Percentiles rank a stretch among this genome's conserved stretches.
Evolutionary conservation across 495 filamentous ascomycete genomes (phyloP).

Genomic region (Penicillium turbatum): DNA sequence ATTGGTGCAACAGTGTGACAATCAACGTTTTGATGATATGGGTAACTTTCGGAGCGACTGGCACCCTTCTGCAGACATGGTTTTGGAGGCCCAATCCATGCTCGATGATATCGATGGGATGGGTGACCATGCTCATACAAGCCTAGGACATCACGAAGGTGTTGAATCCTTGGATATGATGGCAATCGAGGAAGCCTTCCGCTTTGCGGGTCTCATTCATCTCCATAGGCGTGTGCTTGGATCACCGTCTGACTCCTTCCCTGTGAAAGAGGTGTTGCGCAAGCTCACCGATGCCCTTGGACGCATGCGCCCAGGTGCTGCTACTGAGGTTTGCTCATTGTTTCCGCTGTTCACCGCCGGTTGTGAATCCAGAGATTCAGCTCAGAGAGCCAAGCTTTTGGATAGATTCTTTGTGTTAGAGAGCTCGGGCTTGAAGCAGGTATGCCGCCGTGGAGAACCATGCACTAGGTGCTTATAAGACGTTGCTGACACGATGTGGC

Average conservation of each 20-base stretch:
- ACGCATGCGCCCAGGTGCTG: conserved; percentile 61
- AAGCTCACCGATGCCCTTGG: conserved; percentile 58
- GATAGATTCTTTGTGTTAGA: conserved; percentile 67
- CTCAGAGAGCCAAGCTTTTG: conserved; percentile 57
- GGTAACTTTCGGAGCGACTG: conserved; percentile 52
- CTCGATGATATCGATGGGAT: conserved; percentile 45
- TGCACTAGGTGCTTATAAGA: background rate
- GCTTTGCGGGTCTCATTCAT: conserved; percentile 75
- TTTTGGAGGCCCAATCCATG: conserved; percentile 52
- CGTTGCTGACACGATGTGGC: background rate
- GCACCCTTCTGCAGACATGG: conserved; percentile 52
- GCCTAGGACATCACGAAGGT: conserved; percentile 33
- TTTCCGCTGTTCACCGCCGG: conserved; percentile 86
- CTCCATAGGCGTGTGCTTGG: conserved; percentile 69
- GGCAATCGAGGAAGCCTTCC: conserved; percentile 77
- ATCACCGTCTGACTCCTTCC: conserved; percentile 47
- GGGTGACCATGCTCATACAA: conserved; percentile 29
- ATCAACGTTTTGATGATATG: conserved; percentile 56
- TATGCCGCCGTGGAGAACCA: conserved; percentile 21
- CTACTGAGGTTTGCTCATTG: conserved; percentile 70
- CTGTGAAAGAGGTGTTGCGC: conserved; percentile 60
- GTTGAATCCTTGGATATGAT: conserved; percentile 54
- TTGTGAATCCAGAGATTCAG: conserved; percentile 59
- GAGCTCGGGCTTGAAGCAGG: conserved; percentile 72
- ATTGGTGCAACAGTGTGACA: conserved; percentile 66